Evolutionary conservation across 768 basidiomycete genomes (phyloP), one percentile per base, ranked within the genome.

Genomic region (Omphalotus guepiniiformis): DNA sequence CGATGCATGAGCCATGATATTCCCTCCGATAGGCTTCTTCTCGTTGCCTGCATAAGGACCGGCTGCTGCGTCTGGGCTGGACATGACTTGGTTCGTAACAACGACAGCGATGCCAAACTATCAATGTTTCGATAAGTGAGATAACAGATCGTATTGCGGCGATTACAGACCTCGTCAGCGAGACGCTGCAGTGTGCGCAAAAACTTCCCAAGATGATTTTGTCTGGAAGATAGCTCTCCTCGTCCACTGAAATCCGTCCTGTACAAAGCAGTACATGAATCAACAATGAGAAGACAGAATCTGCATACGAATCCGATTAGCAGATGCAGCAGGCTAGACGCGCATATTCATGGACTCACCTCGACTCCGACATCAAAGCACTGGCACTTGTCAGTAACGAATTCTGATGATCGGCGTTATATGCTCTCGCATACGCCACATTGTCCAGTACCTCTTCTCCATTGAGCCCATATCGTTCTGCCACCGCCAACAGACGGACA

Each of bases 361-460:
- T 83, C 34, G 95, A 97, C 64, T 99, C 96, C 4, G 93, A 90
- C 96, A 99, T 98, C 58, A 99, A 79, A n/a, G 94, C 96, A 61
- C 92, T 92, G 2, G 96, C 96, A 55, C 82, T 88, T 0, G 92
- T 84, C 50, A 99, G 72, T 47, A 99, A 74, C 43, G 88, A 79
- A 47, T 89, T 80, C 61, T 99, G 96, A 67, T 98, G 96, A 62
- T 98, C 96, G 30, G 94, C 95, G 58, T 99, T 99, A 67, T 97
- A 98, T 56, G 96, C 96, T 55, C 96, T 76, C 2, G 96, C 96
- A 69, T 98, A 98, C 21, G 96, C 96, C 27, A 99, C 88, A 57
- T 99, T 99, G 64, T 99, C 96, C 53, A 98, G 71, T 0, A 98
- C 96, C 64, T 97, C 95, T 64, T 99, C 95, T 39, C 93, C 94